Evolutionary conservation across 1,139 yeast species (phyloP).

Genomic region (Hyphopichia khmerensis): DNA sequence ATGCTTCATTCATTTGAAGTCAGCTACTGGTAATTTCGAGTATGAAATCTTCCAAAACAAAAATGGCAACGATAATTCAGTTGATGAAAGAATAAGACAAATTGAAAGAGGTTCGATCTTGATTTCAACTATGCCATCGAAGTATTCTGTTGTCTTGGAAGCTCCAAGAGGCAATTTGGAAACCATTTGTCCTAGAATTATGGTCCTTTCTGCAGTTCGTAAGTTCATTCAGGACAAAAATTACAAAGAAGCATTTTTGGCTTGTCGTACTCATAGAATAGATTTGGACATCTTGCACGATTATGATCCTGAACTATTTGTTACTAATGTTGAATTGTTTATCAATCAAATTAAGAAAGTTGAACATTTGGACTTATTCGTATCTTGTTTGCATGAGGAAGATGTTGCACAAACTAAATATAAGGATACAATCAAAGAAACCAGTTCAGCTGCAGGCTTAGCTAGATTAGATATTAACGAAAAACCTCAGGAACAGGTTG

Average conservation of each 20-base stretch:
- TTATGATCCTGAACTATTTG: slow-evolving; percentile 71
- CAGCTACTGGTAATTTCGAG: slow-evolving; percentile 31
- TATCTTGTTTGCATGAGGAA: slow-evolving; percentile 83
- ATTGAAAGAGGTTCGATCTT: slow-evolving; percentile 89
- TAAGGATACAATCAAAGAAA: slow-evolving; percentile 58
- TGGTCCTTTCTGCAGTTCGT: slow-evolving; percentile 86
- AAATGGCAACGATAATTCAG: slow-evolving; percentile 19
- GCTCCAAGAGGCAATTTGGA: slow-evolving; percentile 97
- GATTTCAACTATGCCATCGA: slow-evolving; percentile 79
- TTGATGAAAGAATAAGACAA: slow-evolving; percentile 83
- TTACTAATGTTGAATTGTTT: slow-evolving; percentile 63
- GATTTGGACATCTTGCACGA: slow-evolving; percentile 89
- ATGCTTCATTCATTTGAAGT: slow-evolving; percentile 73
- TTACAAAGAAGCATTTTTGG: slow-evolving; percentile 70
- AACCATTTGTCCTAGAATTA: slow-evolving; percentile 87
- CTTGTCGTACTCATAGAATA: slow-evolving; percentile 89
- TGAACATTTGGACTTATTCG: slow-evolving; percentile 81
- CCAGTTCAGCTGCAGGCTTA: slow-evolving; percentile 10
- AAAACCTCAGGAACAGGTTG: slow-evolving; percentile 6
- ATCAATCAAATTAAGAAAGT: slow-evolving; percentile 67
- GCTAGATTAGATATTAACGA: slow-evolving; percentile 9
- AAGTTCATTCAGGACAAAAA: slow-evolving; percentile 55
- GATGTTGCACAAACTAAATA: slow-evolving; percentile 85
- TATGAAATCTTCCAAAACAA: slow-evolving; percentile 19
- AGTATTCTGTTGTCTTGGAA: slow-evolving; percentile 79